Percentiles rank a stretch among this genome's conserved stretches.
Evolutionary conservation across 805 yeast species (phyloP).

Genomic region (Ogataea allantospora): DNA sequence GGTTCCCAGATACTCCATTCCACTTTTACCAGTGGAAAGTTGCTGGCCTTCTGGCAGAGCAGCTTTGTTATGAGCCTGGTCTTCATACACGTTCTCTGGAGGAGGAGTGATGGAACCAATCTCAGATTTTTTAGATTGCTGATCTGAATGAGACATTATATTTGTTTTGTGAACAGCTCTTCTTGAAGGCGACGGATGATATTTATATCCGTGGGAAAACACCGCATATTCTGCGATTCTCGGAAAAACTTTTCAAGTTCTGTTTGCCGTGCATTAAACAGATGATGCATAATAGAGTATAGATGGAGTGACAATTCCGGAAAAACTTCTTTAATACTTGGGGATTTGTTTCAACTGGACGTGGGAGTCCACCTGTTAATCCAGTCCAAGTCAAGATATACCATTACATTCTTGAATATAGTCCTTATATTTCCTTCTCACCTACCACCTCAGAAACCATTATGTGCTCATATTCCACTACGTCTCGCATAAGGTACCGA

Average conservation of each 20-base stretch:
- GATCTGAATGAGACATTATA: conserved; percentile 19
- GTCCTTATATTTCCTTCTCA: background rate
- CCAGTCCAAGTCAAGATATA: too few species aligned
- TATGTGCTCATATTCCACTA: too few species aligned
- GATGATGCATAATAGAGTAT: background rate
- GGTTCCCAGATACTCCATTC: conserved; percentile 25
- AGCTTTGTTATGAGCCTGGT: conserved; percentile 15
- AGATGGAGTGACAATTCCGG: conserved; percentile 14
- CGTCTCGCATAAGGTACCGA: too few species aligned
- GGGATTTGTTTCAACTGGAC: background rate
- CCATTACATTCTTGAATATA: too few species aligned
- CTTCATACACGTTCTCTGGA: conserved; percentile 28
- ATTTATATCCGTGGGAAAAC: conserved; percentile 1
- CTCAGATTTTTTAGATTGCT: conserved; percentile 18
- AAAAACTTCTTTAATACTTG: conserved; percentile 12
- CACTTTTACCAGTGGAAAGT: conserved; percentile 24
- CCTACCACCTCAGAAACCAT: background rate
- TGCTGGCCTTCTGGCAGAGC: conserved; percentile 13
- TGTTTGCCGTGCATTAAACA: conserved; percentile 5
- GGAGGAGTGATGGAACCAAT: conserved; percentile 20
- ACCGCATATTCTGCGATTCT: conserved; percentile 8
- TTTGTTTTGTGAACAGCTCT: background rate
- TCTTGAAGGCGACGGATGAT: background rate
- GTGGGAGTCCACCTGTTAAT: too few species aligned
- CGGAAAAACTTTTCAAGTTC: conserved; percentile 13